Evolutionary conservation across 768 basidiomycete species (phyloP).

Genomic region (Mycena rosella): DNA sequence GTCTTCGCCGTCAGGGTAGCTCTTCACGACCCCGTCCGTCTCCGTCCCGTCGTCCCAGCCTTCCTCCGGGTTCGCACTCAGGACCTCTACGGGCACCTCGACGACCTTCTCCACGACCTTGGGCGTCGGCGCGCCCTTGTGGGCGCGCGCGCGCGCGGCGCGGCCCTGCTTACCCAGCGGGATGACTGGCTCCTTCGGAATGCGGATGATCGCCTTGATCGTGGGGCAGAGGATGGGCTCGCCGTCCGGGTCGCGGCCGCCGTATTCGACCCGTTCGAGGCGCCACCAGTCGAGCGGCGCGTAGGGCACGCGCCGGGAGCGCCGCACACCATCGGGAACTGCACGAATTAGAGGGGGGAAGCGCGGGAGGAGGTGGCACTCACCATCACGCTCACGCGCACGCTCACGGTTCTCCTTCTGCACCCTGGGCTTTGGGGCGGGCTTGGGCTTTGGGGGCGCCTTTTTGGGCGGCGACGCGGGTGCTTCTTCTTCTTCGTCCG

Average conservation of each 20-base stretch:
- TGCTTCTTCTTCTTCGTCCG: conserved; percentile 44
- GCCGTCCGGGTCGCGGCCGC: conserved; percentile 60
- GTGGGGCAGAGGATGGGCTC: conserved; percentile 69
- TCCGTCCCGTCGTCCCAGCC: conserved; percentile 91
- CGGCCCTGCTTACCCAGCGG: conserved; percentile 44
- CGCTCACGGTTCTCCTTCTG: conserved; percentile 61
- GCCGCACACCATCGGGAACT: conserved; percentile 71
- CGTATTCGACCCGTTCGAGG: conserved; percentile 90
- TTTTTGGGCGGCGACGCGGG: conserved; percentile 43
- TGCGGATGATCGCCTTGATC: conserved; percentile 75
- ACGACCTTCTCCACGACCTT: conserved; percentile 52
- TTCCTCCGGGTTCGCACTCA: conserved; percentile 65
- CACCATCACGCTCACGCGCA: no score
- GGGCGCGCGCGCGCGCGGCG: conserved; percentile 45
- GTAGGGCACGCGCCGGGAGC: conserved; percentile 76
- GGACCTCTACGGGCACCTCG: conserved; percentile 28
- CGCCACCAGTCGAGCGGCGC: conserved; percentile 93
- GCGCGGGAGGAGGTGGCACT: conserved; percentile 36
- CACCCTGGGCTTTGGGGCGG: conserved; percentile 8
- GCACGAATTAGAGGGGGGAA: background rate
- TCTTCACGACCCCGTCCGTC: conserved; percentile 73
- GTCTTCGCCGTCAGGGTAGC: conserved; percentile 73
- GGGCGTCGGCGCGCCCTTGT: background rate
- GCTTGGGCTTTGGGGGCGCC: conserved; percentile 48
- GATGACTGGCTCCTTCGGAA: conserved; percentile 52